Conservation (phyloP, 352 stramenopile species). For the Phytophthora sp. region DNA sequence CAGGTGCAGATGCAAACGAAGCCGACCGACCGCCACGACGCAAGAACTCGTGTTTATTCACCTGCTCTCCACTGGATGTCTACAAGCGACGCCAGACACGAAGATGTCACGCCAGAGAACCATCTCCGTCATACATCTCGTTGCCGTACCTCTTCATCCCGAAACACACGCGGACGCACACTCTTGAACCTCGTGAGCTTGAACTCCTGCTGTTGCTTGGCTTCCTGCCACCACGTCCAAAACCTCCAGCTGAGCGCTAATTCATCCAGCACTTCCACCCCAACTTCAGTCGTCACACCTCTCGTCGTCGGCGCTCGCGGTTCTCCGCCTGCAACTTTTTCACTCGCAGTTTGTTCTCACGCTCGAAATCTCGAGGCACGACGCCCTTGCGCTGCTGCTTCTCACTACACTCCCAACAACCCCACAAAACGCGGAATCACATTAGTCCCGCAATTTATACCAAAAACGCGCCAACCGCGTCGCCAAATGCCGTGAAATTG, state of each 20-base stretch:
- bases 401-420: slow-evolving; percentile 54
- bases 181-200: slow-evolving; percentile 74
- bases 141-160: slow-evolving; percentile 33
- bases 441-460: neutral
- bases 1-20: slow-evolving; percentile 1
- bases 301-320: slow-evolving; percentile 47
- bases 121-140: neutral
- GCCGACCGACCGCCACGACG: slow-evolving; percentile 28
- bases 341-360: slow-evolving; percentile 65
- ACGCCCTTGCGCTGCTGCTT: slow-evolving; percentile 61
- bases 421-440: neutral
- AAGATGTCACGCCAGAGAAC: neutral
- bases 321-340: slow-evolving; percentile 71
- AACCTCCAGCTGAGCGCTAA: slow-evolving; percentile 9
- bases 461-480: neutral
- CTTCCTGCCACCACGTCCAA: slow-evolving; percentile 31
- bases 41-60: slow-evolving; percentile 42
- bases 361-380: slow-evolving; percentile 64
- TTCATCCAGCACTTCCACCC: neutral
- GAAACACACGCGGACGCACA: slow-evolving; percentile 54
- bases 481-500: neutral
- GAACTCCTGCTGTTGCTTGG: slow-evolving; percentile 49
- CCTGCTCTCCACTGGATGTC: slow-evolving; percentile 8
- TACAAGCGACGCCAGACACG: neutral
- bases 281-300: slow-evolving; percentile 28